A percentile compares a stretch with the other conserved stretches of the same genome.
phyloP scores from a whole-genome alignment of 208 protist genomes.

The Trypanosoma cruzi region DNA sequence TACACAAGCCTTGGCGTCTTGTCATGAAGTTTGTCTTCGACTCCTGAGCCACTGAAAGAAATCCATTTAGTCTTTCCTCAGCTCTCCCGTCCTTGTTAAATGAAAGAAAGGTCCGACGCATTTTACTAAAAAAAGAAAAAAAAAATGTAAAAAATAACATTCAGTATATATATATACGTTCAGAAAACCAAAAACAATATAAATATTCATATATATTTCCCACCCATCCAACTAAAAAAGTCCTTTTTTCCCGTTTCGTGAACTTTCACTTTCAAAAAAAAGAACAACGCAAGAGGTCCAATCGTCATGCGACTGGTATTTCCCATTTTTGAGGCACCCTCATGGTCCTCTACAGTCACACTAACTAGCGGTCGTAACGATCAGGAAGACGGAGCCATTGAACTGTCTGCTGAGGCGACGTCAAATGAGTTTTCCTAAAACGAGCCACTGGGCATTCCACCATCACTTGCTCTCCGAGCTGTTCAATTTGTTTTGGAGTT shows the following conservation, averaged over 20 bases:
- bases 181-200: background rate
- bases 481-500: constrained; percentile 85
- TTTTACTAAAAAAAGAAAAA: background rate
- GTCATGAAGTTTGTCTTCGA: constrained; percentile 15
- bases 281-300: background rate
- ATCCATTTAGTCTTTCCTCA: constrained; percentile 14
- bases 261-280: too few relatives aligned
- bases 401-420: constrained; percentile 64
- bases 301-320: background rate
- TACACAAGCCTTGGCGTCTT: constrained; percentile 17
- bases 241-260: too few relatives aligned
- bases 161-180: background rate
- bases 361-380: constrained; percentile 55
- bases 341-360: background rate
- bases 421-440: constrained; percentile 79
- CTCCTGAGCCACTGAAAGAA: constrained; percentile 7
- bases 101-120: constrained; percentile 28
- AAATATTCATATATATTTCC: too few relatives aligned
- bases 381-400: constrained; percentile 81
- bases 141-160: background rate
- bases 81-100: constrained; percentile 32
- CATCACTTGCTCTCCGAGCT: constrained; percentile 79
- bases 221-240: too few relatives aligned
- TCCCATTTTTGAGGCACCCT: background rate
- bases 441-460: constrained; percentile 89